Base-by-base conservation (phyloP, 2,329 filamentous ascomycete species). In the Aschersonia sp. region DNA sequence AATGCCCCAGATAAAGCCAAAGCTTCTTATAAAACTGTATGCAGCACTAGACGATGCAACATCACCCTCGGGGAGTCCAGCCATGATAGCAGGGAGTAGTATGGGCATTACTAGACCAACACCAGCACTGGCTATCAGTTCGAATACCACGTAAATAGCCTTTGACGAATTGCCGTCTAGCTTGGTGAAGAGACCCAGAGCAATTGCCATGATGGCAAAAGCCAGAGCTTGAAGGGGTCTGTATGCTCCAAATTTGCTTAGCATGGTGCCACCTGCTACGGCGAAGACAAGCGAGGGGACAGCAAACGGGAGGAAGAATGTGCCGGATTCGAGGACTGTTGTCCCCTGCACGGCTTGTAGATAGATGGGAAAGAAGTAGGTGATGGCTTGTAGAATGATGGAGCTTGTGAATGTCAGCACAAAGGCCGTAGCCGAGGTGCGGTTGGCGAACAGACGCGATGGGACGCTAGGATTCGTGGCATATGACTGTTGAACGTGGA, bases 1-100 rank as follows among this genome's bases (percentile, higher is more conserved):
- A 2, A 69, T 62, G 7, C 70, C 73, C 56, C 73, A 68, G 2
- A 69, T 65, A 12, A 61, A 55, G 2, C 73, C 73, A 30, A 76
- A 66, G 47, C 58, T 65, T 32, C 72, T 65, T 49, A 71, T 56
- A 50, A 76, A 76, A 0, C 61, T 56, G 59, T 65, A 71, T 42
- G 67, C 65, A 3, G 58, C 63, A 1, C 66, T 67, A 0, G 66
- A 64, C 2, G 61, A 49, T 1, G 66, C 64, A 0, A 58, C 56
- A 45, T 73, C 65, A 2, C 51, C 51, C n/a, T 71, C 68, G 0
- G 56, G 43, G 1, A 70, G 52, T 0, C 58, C 53, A 0, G 69
- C 71, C 53, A 68, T 64, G 9, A 71, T 59, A 0, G 72, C 67
- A 0, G 72, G 68, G 2, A 72, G 62, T 5, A 70, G 57, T 0